A percentile compares a stretch with the other conserved stretches of the same genome.
phyloP scores from a whole-genome alignment of 805 yeast genomes.

The Citeromyces matritensis region DNA sequence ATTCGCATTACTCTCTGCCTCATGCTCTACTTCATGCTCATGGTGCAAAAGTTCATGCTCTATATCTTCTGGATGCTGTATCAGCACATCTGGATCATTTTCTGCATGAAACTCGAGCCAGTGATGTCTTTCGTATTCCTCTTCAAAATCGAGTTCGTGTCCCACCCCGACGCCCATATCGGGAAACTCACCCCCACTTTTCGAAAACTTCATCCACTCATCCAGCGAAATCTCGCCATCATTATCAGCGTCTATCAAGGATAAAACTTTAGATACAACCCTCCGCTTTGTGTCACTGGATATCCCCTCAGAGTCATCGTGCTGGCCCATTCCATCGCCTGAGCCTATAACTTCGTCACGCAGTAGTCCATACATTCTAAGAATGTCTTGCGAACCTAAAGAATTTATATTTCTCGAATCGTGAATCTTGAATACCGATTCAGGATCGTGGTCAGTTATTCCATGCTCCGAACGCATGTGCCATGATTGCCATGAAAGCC shows the following conservation, averaged over 20 bases:
- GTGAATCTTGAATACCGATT: conserved; percentile 67
- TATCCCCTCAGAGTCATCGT: conserved; percentile 47
- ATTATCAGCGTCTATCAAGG: conserved; percentile 45
- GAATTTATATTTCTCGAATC: conserved; percentile 48
- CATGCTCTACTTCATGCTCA: conserved; percentile 68
- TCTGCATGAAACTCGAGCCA: conserved; percentile 74
- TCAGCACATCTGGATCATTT: conserved; percentile 67
- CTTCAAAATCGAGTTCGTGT: conserved; percentile 87
- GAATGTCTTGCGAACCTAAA: conserved; percentile 45
- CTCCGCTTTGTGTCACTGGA: conserved; percentile 37
- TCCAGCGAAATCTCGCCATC: conserved; percentile 52
- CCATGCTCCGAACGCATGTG: conserved; percentile 89
- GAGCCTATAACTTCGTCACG: conserved; percentile 66
- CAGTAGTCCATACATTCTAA: conserved; percentile 67
- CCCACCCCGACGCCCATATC: conserved; percentile 92
- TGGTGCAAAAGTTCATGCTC: conserved; percentile 81
- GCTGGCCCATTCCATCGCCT: conserved; percentile 83
- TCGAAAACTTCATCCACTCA: conserved; percentile 55
- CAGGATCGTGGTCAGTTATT: conserved; percentile 57
- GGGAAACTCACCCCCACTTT: conserved; percentile 61
- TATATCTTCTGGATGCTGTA: conserved; percentile 77
- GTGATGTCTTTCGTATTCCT: conserved; percentile 89
- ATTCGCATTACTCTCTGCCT: conserved; percentile 7
- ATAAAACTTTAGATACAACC: conserved; percentile 40
- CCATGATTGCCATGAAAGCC: conserved; percentile 64